A percentile compares a stretch with the other conserved stretches of the same genome.
Conservation (phyloP, 1,284 basidiomycete species). For the Thelephora terrestris region DNA sequence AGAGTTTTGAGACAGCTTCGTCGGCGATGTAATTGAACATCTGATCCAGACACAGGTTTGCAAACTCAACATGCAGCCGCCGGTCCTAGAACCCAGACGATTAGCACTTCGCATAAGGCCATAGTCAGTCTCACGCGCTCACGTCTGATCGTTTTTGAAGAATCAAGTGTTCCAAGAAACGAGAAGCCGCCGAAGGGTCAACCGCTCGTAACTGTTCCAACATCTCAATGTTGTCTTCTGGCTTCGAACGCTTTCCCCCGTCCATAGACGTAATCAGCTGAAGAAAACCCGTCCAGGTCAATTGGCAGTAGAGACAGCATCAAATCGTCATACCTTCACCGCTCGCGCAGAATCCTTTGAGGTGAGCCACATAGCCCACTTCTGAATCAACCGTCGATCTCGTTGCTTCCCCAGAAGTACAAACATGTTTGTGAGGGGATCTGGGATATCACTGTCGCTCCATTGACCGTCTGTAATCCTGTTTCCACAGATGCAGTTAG, state of each 20-base stretch:
- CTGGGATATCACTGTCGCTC: slow-evolving; percentile 52
- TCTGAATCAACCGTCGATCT: slow-evolving; percentile 52
- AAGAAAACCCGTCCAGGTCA: not conserved
- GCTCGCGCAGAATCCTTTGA: slow-evolving; percentile 60
- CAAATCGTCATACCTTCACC: slow-evolving; percentile 43
- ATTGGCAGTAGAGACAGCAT: not conserved
- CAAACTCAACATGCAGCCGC: slow-evolving; percentile 51
- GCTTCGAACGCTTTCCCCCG: slow-evolving; percentile 36
- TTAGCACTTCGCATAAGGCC: slow-evolving; percentile 3
- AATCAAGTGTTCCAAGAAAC: slow-evolving; percentile 75
- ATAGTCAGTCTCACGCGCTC: slow-evolving; percentile 11
- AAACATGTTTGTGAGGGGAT: slow-evolving; percentile 65
- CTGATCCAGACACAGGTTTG: slow-evolving; percentile 43
- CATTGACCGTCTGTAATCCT: slow-evolving; percentile 68
- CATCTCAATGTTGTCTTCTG: slow-evolving; percentile 47
- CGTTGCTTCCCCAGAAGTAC: slow-evolving; percentile 48
- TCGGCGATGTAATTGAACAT: slow-evolving; percentile 38
- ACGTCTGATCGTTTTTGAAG: slow-evolving; percentile 58
- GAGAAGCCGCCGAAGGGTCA: slow-evolving; percentile 47
- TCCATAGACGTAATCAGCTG: slow-evolving; percentile 50
- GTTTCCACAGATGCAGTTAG: slow-evolving; percentile 4
- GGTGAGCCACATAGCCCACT: slow-evolving; percentile 78
- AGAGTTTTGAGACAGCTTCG: slow-evolving; percentile 46
- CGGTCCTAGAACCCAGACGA: slow-evolving; percentile 30
- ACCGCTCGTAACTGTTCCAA: slow-evolving; percentile 47